These are phyloP conservation scores for Chaetomidium leptoderma DNA, from an alignment of 495 filamentous ascomycete genomes.

Conservation along the genomic window DNA sequence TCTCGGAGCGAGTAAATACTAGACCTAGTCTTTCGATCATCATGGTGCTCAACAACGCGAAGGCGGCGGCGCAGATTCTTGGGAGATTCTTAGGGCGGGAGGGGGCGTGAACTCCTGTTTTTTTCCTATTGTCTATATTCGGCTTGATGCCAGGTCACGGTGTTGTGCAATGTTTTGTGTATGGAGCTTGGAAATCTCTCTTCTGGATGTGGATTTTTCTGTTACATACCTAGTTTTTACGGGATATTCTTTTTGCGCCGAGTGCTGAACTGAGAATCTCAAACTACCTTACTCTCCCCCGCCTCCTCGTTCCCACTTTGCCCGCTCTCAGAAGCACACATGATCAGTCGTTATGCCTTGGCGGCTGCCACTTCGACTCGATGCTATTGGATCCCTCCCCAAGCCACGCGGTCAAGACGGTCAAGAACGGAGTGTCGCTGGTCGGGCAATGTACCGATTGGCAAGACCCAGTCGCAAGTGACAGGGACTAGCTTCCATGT, in stretches of 20 bases:
- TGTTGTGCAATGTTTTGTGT: conserved; percentile 3
- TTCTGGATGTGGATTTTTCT: conserved; percentile 4
- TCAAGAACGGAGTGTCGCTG: neutral
- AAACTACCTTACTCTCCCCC: neutral
- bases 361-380: neutral
- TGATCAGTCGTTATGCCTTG: conserved; percentile 8
- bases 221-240: conserved; percentile 3
- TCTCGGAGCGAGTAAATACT: too few species aligned
- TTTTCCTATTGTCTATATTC: neutral
- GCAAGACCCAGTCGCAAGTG: neutral
- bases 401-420: neutral
- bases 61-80: too few species aligned
- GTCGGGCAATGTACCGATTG: conserved; percentile 1
- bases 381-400: neutral
- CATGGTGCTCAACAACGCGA: too few species aligned
- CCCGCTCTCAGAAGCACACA: neutral
- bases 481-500: neutral
- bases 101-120: too few species aligned
- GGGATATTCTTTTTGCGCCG: neutral
- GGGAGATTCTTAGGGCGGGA: too few species aligned
- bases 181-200: neutral
- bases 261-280: neutral
- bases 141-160: neutral
- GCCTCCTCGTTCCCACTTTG: neutral
- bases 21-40: too few species aligned